phyloP scores from a whole-genome alignment of 305 asterid genomes.

The Rubia balearica region DNA sequence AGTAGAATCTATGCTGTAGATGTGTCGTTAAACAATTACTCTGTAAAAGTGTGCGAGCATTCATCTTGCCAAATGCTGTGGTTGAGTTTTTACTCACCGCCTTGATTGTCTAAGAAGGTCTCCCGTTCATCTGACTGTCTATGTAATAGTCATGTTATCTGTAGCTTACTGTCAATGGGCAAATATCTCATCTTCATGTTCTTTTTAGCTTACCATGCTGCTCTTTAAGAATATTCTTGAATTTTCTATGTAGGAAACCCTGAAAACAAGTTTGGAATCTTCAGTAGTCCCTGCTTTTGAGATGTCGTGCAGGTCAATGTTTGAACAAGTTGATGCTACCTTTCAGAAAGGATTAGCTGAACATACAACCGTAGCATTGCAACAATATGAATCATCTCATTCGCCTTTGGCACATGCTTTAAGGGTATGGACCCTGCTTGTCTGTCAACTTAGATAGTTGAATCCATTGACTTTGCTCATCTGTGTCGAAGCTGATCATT shows the following conservation, averaged over 20 bases:
- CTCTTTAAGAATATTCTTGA: slow-evolving; percentile 2
- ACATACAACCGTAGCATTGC: slow-evolving; percentile 61
- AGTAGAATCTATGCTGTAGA: neutral
- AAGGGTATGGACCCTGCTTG: slow-evolving; percentile 42
- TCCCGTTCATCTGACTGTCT: neutral
- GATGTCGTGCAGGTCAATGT: slow-evolving; percentile 81
- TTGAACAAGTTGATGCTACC: slow-evolving; percentile 82
- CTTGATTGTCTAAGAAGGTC: neutral
- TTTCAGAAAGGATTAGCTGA: slow-evolving; percentile 87
- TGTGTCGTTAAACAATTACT: neutral
- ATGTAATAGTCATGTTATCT: neutral
- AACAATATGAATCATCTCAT: slow-evolving; percentile 74
- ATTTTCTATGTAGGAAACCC: slow-evolving; percentile 54
- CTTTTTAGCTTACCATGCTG: neutral
- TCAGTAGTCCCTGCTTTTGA: slow-evolving; percentile 83
- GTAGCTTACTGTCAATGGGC: neutral
- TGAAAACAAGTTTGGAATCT: slow-evolving; percentile 69
- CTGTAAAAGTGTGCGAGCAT: neutral
- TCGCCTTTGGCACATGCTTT: slow-evolving; percentile 68
- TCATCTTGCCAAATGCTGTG: neutral
- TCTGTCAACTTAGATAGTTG: neutral
- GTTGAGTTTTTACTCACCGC: neutral
- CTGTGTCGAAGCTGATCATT: slow-evolving; percentile 13
- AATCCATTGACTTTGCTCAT: slow-evolving; percentile 8
- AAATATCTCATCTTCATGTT: neutral